phyloP scores from a whole-genome alignment of 331 rosid genomes.

The Telfairia occidentalis region DNA sequence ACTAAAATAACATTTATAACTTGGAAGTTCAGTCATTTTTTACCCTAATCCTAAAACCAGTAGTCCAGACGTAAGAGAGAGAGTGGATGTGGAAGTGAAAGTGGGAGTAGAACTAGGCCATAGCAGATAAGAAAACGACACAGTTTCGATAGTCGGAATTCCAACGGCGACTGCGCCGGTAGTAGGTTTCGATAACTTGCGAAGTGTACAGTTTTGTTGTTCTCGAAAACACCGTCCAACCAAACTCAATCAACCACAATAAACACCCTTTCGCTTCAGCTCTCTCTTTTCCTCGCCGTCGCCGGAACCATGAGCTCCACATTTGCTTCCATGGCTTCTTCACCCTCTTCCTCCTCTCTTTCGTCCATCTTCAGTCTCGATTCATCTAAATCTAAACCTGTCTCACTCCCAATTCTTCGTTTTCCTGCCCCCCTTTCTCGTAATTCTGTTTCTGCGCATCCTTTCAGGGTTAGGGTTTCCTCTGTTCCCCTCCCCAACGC shows the following conservation, averaged over 20 bases:
- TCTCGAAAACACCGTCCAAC: not conserved
- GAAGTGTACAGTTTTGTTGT: not conserved
- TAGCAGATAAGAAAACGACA: not conserved
- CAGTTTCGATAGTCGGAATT: not conserved
- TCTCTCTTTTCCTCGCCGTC: not conserved
- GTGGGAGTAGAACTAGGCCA: too few species aligned
- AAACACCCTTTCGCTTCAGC: not conserved
- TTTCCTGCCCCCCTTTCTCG: slow-evolving; percentile 14
- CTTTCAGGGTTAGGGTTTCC: slow-evolving; percentile 29
- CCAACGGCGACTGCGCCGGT: not conserved
- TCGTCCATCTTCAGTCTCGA: slow-evolving; percentile 25
- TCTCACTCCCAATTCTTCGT: slow-evolving; percentile 18
- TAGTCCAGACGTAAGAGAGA: too few species aligned
- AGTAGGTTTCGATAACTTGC: slow-evolving; percentile 2
- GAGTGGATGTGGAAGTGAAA: too few species aligned
- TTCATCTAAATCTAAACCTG: slow-evolving; percentile 2
- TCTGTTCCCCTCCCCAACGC: not conserved
- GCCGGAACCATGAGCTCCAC: slow-evolving; percentile 34
- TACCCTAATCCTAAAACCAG: too few species aligned
- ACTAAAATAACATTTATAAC: too few species aligned
- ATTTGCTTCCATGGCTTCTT: slow-evolving; percentile 20
- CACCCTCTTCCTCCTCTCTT: slow-evolving; percentile 23
- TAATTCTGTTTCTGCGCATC: slow-evolving; percentile 3
- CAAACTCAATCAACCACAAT: not conserved
- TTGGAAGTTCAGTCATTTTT: too few species aligned